These are phyloP conservation scores for Cercospora sp. DNA, from an alignment of 2,329 filamentous ascomycete genomes.

Conservation along the genomic window DNA sequence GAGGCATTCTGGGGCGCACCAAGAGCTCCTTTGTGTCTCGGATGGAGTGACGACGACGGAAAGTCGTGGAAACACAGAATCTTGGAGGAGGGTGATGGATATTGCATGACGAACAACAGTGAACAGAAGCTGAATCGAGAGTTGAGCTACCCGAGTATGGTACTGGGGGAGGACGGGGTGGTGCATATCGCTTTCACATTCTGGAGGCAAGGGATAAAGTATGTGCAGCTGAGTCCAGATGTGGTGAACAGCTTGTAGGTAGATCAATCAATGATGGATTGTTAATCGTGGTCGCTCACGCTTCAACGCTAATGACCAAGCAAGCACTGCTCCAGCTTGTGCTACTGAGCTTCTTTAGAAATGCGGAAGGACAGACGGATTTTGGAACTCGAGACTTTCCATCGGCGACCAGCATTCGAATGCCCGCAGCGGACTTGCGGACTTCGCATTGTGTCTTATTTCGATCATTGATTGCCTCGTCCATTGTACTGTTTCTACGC, in stretches of 20 bases:
- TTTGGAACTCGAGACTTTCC: too few species aligned
- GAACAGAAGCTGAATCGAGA: slow-evolving; percentile 26
- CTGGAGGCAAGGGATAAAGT: slow-evolving; percentile 26
- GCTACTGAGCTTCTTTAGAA: background rate
- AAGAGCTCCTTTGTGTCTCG: slow-evolving; percentile 23
- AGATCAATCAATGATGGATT: background rate
- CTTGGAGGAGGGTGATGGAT: slow-evolving; percentile 24
- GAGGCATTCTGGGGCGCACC: slow-evolving; percentile 27
- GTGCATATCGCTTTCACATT: slow-evolving; percentile 25
- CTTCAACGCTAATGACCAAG: background rate
- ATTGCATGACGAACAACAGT: slow-evolving; percentile 28
- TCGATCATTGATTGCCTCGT: background rate
- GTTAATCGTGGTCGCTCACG: background rate
- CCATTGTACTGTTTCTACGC: background rate
- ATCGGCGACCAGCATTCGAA: too few species aligned
- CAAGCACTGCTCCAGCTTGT: background rate
- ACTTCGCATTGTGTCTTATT: background rate
- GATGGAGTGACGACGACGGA: slow-evolving; percentile 23
- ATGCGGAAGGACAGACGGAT: background rate
- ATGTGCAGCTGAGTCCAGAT: slow-evolving; percentile 14
- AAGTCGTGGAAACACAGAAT: slow-evolving; percentile 15
- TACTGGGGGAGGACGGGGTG: slow-evolving; percentile 3
- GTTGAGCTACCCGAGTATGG: slow-evolving; percentile 25
- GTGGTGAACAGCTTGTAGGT: slow-evolving; percentile 1
- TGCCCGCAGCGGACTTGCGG: background rate